These are phyloP conservation scores for Naganishia antarctica DNA, from an alignment of 768 basidiomycete species.

Conservation along the genomic window DNA sequence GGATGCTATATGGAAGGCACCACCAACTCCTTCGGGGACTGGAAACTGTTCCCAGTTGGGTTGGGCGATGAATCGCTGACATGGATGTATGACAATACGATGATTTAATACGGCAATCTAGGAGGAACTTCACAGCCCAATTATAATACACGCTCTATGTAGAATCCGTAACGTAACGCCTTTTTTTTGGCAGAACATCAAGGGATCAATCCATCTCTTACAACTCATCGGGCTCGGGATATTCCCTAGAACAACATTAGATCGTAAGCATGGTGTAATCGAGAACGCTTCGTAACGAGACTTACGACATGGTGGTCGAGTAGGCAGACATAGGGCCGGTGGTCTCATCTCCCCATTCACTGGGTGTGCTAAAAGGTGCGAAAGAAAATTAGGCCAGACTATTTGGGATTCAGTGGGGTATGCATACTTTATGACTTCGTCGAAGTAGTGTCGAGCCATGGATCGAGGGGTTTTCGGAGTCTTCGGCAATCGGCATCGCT, in stretches of 20 bases:
- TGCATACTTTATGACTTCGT: constrained; percentile 54
- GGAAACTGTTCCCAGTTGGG: too few relatives aligned
- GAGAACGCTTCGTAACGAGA: not conserved
- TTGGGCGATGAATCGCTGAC: not conserved
- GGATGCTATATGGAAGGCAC: too few relatives aligned
- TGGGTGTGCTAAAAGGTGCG: constrained; percentile 32
- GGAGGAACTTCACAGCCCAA: not conserved
- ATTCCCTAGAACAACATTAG: constrained; percentile 33
- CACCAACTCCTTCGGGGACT: too few relatives aligned
- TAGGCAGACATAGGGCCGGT: constrained; percentile 38
- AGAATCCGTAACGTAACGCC: too few relatives aligned
- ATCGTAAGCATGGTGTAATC: too few relatives aligned
- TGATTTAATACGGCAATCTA: constrained; percentile 7
- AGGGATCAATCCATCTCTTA: constrained; percentile 22
- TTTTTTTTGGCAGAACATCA: not conserved
- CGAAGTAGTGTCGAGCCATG: constrained; percentile 86
- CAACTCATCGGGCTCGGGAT: constrained; percentile 47
- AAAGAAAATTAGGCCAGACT: constrained; percentile 39
- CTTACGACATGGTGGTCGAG: constrained; percentile 27
- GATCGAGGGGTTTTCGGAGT: constrained; percentile 66
- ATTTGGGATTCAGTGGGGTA: constrained; percentile 32
- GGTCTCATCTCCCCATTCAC: constrained; percentile 30
- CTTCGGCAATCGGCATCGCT: constrained; percentile 78
- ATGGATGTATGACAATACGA: not conserved
- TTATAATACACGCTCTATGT: not conserved